Evolutionary conservation across 2,329 filamentous ascomycete genomes (phyloP), one percentile per base, ranked within the genome.

Genomic region (Paraphaeosphaeria sporulosa): DNA sequence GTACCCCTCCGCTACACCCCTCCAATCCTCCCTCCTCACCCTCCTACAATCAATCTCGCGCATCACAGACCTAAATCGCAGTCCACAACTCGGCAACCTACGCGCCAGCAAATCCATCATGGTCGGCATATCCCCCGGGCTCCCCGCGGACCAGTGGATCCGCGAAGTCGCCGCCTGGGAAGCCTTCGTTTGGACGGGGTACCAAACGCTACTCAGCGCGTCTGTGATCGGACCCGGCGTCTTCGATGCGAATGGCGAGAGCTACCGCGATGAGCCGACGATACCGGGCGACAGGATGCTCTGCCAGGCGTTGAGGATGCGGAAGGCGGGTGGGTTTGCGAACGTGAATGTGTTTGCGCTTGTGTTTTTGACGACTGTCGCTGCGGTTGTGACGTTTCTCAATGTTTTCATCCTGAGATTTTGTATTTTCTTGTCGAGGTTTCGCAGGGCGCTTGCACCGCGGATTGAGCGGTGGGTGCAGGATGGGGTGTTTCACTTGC

Each of bases 401-500:
- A 66, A 71, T 19, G 53, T 68, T 13, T 46, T 46, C 0, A 40
- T 71, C 10, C 58, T 71, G 2, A 51, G 56, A 3, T 60, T 73
- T 38, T 60, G 68, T 46, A 61, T 73, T 34, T 70, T 57, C 53
- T 38, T 67, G 5, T 53, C 32, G 4, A 53, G 40, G 9, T 70
- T 68, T 21, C 55, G 69, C 2, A 21, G 25, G 6, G 64, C 62
- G 1, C 53, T 73, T 9, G 63, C 63, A 1, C 69, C 68, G 0
- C 61, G 65, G 17, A 64, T 71, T 38, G 69, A 69, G 6, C 59
- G 69, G 27, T 71, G 70, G 70, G 64, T 71, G 17, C 68, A 71
- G 56, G 69, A 73, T 36, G 70, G 70, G 13, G 43, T 73, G 1
- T 68, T 66, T 52, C 69, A 73, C 23, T 57, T 71, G 1, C 70